phyloP scores from a whole-genome alignment of 371 early-diverging fungal species.

The Mortierella sp. region DNA sequence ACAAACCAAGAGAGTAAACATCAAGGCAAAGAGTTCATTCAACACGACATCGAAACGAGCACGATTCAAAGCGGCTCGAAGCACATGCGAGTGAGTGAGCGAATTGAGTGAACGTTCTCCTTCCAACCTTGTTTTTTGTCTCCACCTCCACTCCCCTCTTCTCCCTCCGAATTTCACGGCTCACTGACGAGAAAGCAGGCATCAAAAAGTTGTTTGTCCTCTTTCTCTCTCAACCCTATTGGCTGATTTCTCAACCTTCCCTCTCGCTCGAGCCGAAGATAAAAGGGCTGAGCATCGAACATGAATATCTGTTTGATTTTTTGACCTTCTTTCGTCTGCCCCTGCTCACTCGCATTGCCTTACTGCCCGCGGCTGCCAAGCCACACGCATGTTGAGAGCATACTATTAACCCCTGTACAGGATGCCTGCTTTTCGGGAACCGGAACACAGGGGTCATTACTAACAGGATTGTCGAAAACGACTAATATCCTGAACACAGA shows the following conservation, averaged over 20 bases:
- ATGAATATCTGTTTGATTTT: too few relatives aligned
- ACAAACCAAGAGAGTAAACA: background rate
- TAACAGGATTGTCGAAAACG: background rate
- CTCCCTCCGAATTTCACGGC: background rate
- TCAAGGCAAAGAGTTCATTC: too few relatives aligned
- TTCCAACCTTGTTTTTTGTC: background rate
- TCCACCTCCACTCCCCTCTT: background rate
- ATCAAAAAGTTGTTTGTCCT: background rate
- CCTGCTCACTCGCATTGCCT: background rate
- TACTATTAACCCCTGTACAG: background rate
- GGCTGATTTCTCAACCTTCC: background rate
- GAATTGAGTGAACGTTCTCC: background rate
- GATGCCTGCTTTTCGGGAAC: background rate
- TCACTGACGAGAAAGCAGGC: conserved; percentile 3
- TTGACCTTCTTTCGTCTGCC: too few relatives aligned
- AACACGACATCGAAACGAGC: background rate
- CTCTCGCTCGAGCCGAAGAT: background rate
- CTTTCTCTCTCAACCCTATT: background rate
- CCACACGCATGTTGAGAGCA: background rate
- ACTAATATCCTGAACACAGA: background rate
- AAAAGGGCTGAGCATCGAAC: conserved; percentile 3
- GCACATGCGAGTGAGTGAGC: background rate
- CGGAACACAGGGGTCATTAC: background rate
- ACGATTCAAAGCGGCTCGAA: background rate
- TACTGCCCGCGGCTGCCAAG: background rate